Conservation (phyloP, 2,329 filamentous ascomycete species). For the Fusarium sambucinum region DNA sequence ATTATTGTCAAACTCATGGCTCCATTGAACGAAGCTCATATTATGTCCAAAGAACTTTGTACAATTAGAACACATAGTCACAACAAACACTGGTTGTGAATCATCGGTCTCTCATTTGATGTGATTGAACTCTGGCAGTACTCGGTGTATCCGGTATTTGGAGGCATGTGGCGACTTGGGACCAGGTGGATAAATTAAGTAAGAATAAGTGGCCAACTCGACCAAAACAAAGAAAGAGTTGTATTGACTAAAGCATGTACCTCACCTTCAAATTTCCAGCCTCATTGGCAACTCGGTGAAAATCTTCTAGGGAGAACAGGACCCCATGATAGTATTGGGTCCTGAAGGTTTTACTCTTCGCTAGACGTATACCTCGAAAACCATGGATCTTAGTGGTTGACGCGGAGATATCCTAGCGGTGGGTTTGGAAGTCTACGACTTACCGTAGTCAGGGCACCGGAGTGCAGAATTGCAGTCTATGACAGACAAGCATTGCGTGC, state of each 20-base stretch:
- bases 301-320: slow-evolving; percentile 84
- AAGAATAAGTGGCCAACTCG: too few relatives aligned
- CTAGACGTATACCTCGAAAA: slow-evolving; percentile 94
- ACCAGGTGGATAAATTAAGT: neutral
- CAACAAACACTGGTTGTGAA: slow-evolving; percentile 23
- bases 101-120: neutral
- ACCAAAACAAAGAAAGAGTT: neutral
- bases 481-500: slow-evolving; percentile 13
- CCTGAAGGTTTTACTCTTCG: slow-evolving; percentile 76
- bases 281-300: slow-evolving; percentile 73
- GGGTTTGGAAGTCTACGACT: slow-evolving; percentile 40
- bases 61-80: slow-evolving; percentile 36
- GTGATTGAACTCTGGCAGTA: neutral
- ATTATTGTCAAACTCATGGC: slow-evolving; percentile 15
- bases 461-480: slow-evolving; percentile 39
- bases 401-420: slow-evolving; percentile 91
- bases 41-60: slow-evolving; percentile 36
- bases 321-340: slow-evolving; percentile 62
- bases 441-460: slow-evolving; percentile 26
- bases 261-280: slow-evolving; percentile 88
- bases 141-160: neutral
- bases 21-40: slow-evolving; percentile 21
- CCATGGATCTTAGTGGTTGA: slow-evolving; percentile 76
- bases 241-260: slow-evolving; percentile 63
- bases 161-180: neutral